Evolutionary conservation across 2,329 filamentous ascomycete species (phyloP), one percentile per base, ranked within the genome.

Genomic region (Bipolaris victoriae): DNA sequence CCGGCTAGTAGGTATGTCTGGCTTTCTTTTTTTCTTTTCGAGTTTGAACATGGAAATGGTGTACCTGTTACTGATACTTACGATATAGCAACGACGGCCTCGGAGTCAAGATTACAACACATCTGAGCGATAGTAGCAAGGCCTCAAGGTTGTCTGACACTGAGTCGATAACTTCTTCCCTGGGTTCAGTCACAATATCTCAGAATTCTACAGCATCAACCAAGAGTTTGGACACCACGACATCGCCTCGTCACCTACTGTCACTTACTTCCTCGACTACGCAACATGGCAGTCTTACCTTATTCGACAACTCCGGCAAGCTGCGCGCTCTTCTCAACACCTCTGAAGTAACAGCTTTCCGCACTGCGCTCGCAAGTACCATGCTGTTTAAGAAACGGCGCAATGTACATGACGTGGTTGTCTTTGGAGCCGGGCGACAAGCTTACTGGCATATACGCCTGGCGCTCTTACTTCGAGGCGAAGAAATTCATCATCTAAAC

Each of bases 361-460:
- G 88, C 44, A 90, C 88, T 0, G 86, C 88, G 0, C 77, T 90
- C 11, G 84, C 85, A 0, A 83, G 84, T 11, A 84, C 88, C 55
- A 80, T 89, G 64, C 81, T 89, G 16, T 85, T 86, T 69, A 80
- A 79, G 65, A 81, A 81, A 68, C 90, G 94, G 54, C 81, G 84
- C 53, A 84, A 84, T 26, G 88, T 96, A 40, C 88, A 89, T 71
- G 91, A 88, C 13, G 72, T 97, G 10, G 88, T 89, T 13, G 89
- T 96, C 51, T 98, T 97, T 74, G 94, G 94, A 22, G 88, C 90
- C 33, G 94, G 94, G 44, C 87, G 89, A 66, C 93, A 97, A 79
- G 94, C 94, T 11, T 96, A 94, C 79, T 98, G 93, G 93, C 94
- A 97, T 74, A 86, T 96, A 41, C 88, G 92, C 0, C 84, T 98